Evolutionary conservation across 352 stramenopile species (phyloP), one percentile per base, ranked within the genome.

Genomic region (Phytopythium aichiense): DNA sequence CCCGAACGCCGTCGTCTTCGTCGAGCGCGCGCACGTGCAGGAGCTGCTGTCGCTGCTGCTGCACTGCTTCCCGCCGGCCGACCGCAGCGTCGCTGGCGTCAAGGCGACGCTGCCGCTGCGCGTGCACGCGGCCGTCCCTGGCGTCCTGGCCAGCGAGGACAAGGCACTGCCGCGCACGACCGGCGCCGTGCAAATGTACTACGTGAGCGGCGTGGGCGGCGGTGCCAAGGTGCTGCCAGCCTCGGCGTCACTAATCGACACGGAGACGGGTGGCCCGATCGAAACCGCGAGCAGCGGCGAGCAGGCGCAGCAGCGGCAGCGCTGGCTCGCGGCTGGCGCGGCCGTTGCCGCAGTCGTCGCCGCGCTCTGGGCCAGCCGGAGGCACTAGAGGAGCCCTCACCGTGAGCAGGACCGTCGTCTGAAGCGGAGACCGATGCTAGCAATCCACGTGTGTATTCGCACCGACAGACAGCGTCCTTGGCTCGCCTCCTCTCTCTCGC

Each of bases 1-100:
- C 58, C 97, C 97, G 38, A 99, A 99, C 78, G 96, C 97, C 22
- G 96, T 99, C n/a, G 69, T 97, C 35, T 97, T 96, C 67, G 59
- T 88, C n/a, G 75, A 94, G 61, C 68, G 88, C 48, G 58, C 87
- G 55, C 64, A 95, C 59, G 75, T 91, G 28, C 60, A 80, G 45
- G 76, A 88, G 40, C 56, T 96, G 2, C 65, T 94, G 52, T 60
- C 72, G 9, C 65, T 91, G 30, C 63, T 96, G 28, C 60, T 77
- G 52, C 65, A 75, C 56, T 80, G 66, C 46, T 93, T 91, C 65
- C 67, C 76, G 5, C 56, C 58, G 7, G 60, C 22, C 5, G 22
- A 45, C n/a, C 20, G 35, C 33, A 43, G 51, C n/a, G 18, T 30
- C 30, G 53, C 8, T 1, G 33, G 22, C 53, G 23, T 87, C 58